Base-by-base conservation (phyloP, 768 basidiomycete species). In the Pulveroboletus sp. region DNA sequence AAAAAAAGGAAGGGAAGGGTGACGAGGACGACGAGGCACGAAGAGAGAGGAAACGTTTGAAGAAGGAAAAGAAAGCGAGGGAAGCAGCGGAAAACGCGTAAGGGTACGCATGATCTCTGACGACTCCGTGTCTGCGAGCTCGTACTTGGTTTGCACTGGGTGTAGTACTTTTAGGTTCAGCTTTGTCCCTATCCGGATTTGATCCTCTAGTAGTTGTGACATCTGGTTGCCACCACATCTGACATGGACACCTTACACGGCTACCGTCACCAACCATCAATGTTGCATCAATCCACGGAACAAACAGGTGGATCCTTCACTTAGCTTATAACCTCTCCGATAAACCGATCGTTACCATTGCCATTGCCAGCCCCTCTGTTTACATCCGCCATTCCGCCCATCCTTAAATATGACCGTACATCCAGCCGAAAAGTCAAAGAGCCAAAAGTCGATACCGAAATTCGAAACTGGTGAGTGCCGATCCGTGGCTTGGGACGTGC, bases 391-490 rank as follows among this genome's bases (percentile, higher is more conserved):
- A 7, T 16, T 20, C 38, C 9, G 13, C 27, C 12, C 12, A 29
- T 29, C 27, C 27, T 5, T 11, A 29, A 45, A 27, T 6, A 60
- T 50, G 45, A 36, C 58, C 29, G 34, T 36, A 13, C 36, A 39
- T 23, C 43, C 37, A 42, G 42, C 23, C 38, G 47, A 51, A 24
- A 66, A 54, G 42, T 36, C 53, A 58, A 86, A 81, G 74, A 67
- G 65, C 53, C 67, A 72, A 47, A 87, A 85, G 72, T 77, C 80
- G 57, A 75, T 87, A 49, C 84, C 86, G 60, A 84, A 81, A 69
- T 87, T 87, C 61, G 80, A 87, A 63, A 77, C 82, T 51, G 84
- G 86, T 87, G 51, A 49, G 69, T 58, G 27, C 12, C 54, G 13
- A 14, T 27, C 14, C n/a, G n/a, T n/a, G n/a, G n/a, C n/a, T n/a